These are phyloP conservation scores for Gossypium rotundifolium DNA, from an alignment of 345 rosid genomes.

Conservation along the genomic window DNA sequence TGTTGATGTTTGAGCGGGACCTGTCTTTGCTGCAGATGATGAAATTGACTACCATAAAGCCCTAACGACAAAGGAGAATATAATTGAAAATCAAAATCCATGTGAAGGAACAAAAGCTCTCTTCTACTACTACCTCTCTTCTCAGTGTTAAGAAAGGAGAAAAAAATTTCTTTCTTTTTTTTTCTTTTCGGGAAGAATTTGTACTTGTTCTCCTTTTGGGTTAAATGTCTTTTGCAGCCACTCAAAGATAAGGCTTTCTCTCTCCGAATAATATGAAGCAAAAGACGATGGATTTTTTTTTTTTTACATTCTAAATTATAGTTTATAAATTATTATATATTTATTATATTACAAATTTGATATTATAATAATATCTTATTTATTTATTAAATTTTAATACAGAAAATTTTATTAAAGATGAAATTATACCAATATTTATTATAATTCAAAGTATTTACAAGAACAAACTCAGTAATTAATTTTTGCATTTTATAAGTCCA, in stretches of 20 bases:
- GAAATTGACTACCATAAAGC: neutral
- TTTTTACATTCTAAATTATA: no score
- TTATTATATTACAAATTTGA: no score
- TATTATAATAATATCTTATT: no score
- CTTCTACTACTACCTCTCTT: neutral
- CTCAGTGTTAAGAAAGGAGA: neutral
- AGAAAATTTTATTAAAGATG: no score
- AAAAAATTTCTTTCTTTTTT: neutral
- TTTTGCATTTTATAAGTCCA: no score
- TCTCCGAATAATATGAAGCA: conserved; percentile 23
- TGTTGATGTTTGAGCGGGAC: neutral
- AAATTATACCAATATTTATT: no score
- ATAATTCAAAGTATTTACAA: accelerated
- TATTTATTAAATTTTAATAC: no score
- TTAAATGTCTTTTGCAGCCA: conserved; percentile 14
- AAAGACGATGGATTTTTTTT: conserved; percentile 20
- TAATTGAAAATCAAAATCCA: conserved; percentile 1
- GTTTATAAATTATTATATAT: no score
- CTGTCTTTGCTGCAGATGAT: neutral
- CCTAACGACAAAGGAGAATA: neutral
- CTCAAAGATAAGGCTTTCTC: conserved; percentile 28
- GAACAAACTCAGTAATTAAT: accelerated
- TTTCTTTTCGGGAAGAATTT: neutral
- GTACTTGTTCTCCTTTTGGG: neutral
- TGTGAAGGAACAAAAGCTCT: neutral